A percentile compares a stretch with the other conserved stretches of the same genome.
Conservation (phyloP, 805 yeast genomes). For the Candida michaelii region DNA sequence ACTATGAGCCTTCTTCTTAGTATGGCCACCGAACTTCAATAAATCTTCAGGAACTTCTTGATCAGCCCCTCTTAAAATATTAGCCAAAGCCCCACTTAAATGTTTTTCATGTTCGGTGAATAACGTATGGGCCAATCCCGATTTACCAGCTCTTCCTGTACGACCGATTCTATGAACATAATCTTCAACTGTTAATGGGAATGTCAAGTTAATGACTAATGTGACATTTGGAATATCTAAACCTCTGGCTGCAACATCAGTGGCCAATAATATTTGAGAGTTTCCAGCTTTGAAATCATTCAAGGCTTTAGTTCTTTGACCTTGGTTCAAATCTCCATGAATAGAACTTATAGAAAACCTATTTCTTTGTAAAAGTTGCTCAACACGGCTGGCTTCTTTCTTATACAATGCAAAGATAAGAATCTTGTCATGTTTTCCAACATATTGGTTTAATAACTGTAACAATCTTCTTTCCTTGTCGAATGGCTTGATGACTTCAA, state of each 20-base stretch:
- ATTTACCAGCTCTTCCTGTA: conserved; percentile 96
- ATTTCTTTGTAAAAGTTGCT: conserved; percentile 65
- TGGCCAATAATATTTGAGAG: conserved; percentile 78
- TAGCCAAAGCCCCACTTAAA: conserved; percentile 89
- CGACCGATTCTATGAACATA: conserved; percentile 97
- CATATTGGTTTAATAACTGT: conserved; percentile 68
- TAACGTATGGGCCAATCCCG: conserved; percentile 92
- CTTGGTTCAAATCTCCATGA: conserved; percentile 94
- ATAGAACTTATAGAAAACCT: conserved; percentile 87
- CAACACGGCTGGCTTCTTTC: conserved; percentile 93
- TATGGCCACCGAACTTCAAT: conserved; percentile 94
- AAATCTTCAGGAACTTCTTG: conserved; percentile 95
- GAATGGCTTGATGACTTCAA: conserved; percentile 79
- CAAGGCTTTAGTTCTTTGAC: conserved; percentile 86
- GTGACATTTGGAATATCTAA: conserved; percentile 97
- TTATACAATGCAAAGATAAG: conserved; percentile 92
- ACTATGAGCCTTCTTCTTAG: conserved; percentile 94
- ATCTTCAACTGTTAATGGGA: conserved; percentile 95
- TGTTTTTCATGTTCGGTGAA: conserved; percentile 98
- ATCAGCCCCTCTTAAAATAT: conserved; percentile 88
- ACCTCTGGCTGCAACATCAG: conserved; percentile 98
- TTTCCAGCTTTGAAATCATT: conserved; percentile 81
- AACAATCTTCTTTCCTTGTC: conserved; percentile 77
- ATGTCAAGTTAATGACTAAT: conserved; percentile 89
- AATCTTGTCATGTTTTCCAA: conserved; percentile 72